These are phyloP conservation scores for Petasospora rhodanensis DNA, from an alignment of 1,139 yeast species.

Conservation along the genomic window DNA sequence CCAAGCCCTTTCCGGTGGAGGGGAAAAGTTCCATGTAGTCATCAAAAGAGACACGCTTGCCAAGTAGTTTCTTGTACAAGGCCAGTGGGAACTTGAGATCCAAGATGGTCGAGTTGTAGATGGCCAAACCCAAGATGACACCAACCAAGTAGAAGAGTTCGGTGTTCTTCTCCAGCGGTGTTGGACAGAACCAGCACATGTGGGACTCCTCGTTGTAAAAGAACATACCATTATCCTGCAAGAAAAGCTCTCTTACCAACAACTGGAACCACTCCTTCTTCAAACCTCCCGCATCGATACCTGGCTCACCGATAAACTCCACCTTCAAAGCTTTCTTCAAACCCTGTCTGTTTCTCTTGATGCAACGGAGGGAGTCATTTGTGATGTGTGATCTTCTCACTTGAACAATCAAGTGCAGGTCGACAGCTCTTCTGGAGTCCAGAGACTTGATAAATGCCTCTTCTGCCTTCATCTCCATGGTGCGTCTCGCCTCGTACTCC, in stretches of 20 bases:
- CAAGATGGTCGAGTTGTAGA: slow-evolving; percentile 82
- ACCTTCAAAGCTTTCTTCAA: slow-evolving; percentile 72
- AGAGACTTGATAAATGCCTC: slow-evolving; percentile 80
- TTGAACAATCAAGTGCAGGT: slow-evolving; percentile 61
- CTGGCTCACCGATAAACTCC: slow-evolving; percentile 82
- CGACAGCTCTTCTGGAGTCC: slow-evolving; percentile 55
- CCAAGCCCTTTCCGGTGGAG: slow-evolving; percentile 52
- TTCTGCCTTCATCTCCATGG: slow-evolving; percentile 85
- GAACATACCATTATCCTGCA: slow-evolving; percentile 61
- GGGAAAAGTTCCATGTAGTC: slow-evolving; percentile 74
- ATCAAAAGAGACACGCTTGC: slow-evolving; percentile 47
- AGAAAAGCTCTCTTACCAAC: slow-evolving; percentile 64
- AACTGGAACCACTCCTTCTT: slow-evolving; percentile 89
- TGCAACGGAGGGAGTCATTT: slow-evolving; percentile 69
- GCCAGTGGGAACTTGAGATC: slow-evolving; percentile 76
- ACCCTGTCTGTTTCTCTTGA: slow-evolving; percentile 54
- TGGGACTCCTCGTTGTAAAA: slow-evolving; percentile 63
- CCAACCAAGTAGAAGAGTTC: slow-evolving; percentile 71
- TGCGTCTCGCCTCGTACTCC: slow-evolving; percentile 76
- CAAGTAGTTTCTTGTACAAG: slow-evolving; percentile 68
- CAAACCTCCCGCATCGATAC: slow-evolving; percentile 92
- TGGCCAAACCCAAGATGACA: slow-evolving; percentile 81
- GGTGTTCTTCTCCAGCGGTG: slow-evolving; percentile 36
- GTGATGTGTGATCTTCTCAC: slow-evolving; percentile 67
- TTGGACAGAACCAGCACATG: slow-evolving; percentile 67